phyloP scores from a whole-genome alignment of 805 yeast genomes.

The Barnettozyma vustinii region DNA sequence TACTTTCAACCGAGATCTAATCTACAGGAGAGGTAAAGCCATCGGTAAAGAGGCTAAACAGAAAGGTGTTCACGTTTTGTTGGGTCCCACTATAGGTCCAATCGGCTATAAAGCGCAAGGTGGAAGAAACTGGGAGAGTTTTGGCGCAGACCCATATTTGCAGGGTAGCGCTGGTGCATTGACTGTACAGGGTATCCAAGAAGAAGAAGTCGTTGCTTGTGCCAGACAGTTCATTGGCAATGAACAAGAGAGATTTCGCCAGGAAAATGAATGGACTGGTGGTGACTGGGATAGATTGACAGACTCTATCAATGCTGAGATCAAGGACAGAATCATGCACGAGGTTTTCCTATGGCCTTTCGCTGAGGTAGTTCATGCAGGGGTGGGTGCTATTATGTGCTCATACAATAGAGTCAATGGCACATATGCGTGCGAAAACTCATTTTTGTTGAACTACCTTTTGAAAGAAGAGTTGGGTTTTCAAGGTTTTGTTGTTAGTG shows the following conservation, averaged over 20 bases:
- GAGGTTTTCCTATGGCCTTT: slow-evolving; percentile 63
- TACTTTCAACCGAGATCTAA: slow-evolving; percentile 48
- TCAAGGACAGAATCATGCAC: slow-evolving; percentile 57
- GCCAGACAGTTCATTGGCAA: slow-evolving; percentile 55
- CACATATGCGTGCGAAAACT: slow-evolving; percentile 55
- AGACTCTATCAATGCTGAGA: slow-evolving; percentile 44
- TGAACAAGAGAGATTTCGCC: slow-evolving; percentile 59
- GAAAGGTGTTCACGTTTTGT: slow-evolving; percentile 50
- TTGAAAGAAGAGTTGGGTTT: slow-evolving; percentile 59
- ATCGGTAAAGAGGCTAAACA: slow-evolving; percentile 48
- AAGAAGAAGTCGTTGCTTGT: slow-evolving; percentile 51
- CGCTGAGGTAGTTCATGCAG: slow-evolving; percentile 56
- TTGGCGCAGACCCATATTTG: slow-evolving; percentile 10
- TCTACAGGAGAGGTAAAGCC: slow-evolving; percentile 49
- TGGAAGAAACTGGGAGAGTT: slow-evolving; percentile 30
- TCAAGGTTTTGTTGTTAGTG: slow-evolving; percentile 63
- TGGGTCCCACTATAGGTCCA: slow-evolving; percentile 58
- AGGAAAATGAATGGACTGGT: slow-evolving; percentile 46
- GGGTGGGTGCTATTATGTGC: slow-evolving; percentile 59
- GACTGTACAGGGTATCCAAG: slow-evolving; percentile 51
- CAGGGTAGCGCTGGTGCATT: slow-evolving; percentile 46
- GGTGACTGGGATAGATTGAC: slow-evolving; percentile 38
- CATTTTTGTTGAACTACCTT: slow-evolving; percentile 46
- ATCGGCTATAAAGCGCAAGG: slow-evolving; percentile 58
- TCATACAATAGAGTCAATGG: slow-evolving; percentile 53